These are phyloP conservation scores for Acrodontium crateriforme DNA, from an alignment of 2,329 filamentous ascomycete genomes.

Conservation along the genomic window DNA sequence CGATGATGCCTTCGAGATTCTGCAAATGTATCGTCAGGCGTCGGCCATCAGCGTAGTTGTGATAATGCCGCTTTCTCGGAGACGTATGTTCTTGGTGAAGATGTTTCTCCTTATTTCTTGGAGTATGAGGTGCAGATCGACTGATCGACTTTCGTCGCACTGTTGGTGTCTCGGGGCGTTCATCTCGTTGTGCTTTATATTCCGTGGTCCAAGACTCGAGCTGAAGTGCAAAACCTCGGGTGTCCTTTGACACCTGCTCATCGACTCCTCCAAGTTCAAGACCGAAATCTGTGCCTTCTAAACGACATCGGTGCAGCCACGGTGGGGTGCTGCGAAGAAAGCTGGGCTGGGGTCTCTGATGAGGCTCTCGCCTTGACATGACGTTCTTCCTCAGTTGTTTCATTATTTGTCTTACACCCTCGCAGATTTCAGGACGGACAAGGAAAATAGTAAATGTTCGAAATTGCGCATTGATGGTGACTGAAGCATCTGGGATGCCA, in stretches of 20 bases:
- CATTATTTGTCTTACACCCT: slow-evolving; percentile 83
- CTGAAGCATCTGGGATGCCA: slow-evolving; percentile 72
- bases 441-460: slow-evolving; percentile 83
- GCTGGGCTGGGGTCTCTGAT: slow-evolving; percentile 37
- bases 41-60: slow-evolving; percentile 55
- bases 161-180: slow-evolving; percentile 31
- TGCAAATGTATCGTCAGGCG: slow-evolving; percentile 67
- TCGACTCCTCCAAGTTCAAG: slow-evolving; percentile 85
- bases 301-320: slow-evolving; percentile 72
- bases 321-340: slow-evolving; percentile 65
- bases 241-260: slow-evolving; percentile 64
- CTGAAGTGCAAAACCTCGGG: slow-evolving; percentile 71
- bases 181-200: slow-evolving; percentile 63
- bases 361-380: slow-evolving; percentile 32
- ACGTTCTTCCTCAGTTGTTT: slow-evolving; percentile 63
- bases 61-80: slow-evolving; percentile 37
- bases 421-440: slow-evolving; percentile 81
- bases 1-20: slow-evolving; percentile 77
- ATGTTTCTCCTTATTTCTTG: slow-evolving; percentile 15
- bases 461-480: slow-evolving; percentile 63
- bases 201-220: slow-evolving; percentile 79
- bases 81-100: slow-evolving; percentile 18
- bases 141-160: slow-evolving; percentile 60
- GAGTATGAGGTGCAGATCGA: slow-evolving; percentile 40
- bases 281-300: slow-evolving; percentile 81